A percentile compares a stretch with the other conserved stretches of the same genome.
These are phyloP conservation scores for Buddleja alternifolia DNA, from an alignment of 257 asterid species.

Conservation along the genomic window DNA sequence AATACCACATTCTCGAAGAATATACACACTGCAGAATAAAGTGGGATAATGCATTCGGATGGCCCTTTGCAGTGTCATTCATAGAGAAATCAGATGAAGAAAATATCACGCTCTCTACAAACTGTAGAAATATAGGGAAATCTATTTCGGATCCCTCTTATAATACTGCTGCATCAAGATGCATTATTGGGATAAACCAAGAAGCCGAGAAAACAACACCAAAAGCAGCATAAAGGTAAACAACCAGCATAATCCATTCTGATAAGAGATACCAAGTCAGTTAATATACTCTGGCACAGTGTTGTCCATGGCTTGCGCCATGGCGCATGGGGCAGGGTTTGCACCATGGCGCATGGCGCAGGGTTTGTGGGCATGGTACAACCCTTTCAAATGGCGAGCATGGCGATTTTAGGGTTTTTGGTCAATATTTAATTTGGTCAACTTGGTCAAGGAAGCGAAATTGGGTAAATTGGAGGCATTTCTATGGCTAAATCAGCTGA, in stretches of 20 bases:
- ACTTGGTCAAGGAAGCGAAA: too few species aligned
- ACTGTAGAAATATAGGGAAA: slow-evolving; percentile 42
- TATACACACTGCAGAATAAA: slow-evolving; percentile 37
- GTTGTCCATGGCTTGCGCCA: too few species aligned
- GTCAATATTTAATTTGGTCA: too few species aligned
- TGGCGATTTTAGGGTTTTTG: too few species aligned
- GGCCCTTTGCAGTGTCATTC: slow-evolving; percentile 50
- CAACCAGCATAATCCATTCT: slow-evolving; percentile 66
- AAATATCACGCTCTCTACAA: slow-evolving; percentile 42
- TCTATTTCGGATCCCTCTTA: slow-evolving; percentile 49
- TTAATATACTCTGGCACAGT: slow-evolving; percentile 30
- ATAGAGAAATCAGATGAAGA: slow-evolving; percentile 54
- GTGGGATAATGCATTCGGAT: slow-evolving; percentile 40
- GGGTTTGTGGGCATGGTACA: too few species aligned
- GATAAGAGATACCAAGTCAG: slow-evolving; percentile 56
- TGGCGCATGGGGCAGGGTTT: too few species aligned
- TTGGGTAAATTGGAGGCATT: too few species aligned
- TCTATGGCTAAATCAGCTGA: too few species aligned
- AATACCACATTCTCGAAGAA: too few species aligned
- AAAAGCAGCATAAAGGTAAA: slow-evolving; percentile 57
- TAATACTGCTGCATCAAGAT: slow-evolving; percentile 49
- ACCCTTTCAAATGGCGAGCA: too few species aligned
- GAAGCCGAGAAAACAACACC: slow-evolving; percentile 55
- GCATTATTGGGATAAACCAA: slow-evolving; percentile 55
- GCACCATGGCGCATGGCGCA: too few species aligned